Conservation (phyloP, 805 yeast genomes). For the Hanseniaspora guilliermondii region DNA sequence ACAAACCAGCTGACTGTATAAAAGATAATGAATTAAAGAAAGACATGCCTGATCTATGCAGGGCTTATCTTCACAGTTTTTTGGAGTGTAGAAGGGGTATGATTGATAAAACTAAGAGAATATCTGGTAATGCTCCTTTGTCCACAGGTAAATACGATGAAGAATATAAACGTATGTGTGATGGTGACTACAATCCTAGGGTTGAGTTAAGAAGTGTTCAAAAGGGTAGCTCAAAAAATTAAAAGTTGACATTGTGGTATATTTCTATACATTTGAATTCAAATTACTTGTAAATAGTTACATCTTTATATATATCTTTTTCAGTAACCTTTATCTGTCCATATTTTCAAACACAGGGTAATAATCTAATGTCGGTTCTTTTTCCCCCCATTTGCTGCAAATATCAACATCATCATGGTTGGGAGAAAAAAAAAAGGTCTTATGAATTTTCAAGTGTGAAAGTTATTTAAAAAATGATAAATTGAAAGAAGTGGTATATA, state of each 20-base stretch:
- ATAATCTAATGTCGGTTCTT: too few relatives aligned
- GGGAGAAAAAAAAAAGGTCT: too few relatives aligned
- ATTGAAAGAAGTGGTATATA: too few relatives aligned
- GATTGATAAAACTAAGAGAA: slow-evolving; percentile 81
- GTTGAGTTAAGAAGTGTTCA: slow-evolving; percentile 69
- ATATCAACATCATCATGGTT: too few relatives aligned
- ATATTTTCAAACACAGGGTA: too few relatives aligned
- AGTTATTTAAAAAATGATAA: too few relatives aligned
- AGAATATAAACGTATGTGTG: slow-evolving; percentile 62
- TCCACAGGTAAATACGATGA: slow-evolving; percentile 90
- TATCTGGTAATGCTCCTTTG: slow-evolving; percentile 84
- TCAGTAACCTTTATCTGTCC: too few relatives aligned
- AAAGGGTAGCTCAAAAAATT: slow-evolving; percentile 17
- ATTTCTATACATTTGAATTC: too few relatives aligned
- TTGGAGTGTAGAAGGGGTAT: slow-evolving; percentile 85
- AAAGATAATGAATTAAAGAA: slow-evolving; percentile 64
- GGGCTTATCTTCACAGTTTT: slow-evolving; percentile 71
- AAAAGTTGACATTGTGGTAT: not conserved
- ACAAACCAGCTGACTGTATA: slow-evolving; percentile 80
- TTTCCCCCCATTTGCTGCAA: too few relatives aligned
- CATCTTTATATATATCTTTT: too few relatives aligned
- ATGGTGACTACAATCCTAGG: slow-evolving; percentile 70
- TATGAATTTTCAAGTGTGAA: too few relatives aligned
- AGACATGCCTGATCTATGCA: slow-evolving; percentile 77
- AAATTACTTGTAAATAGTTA: not conserved